phyloP scores from a whole-genome alignment of 768 basidiomycete species.

The Asterophora parasitica region DNA sequence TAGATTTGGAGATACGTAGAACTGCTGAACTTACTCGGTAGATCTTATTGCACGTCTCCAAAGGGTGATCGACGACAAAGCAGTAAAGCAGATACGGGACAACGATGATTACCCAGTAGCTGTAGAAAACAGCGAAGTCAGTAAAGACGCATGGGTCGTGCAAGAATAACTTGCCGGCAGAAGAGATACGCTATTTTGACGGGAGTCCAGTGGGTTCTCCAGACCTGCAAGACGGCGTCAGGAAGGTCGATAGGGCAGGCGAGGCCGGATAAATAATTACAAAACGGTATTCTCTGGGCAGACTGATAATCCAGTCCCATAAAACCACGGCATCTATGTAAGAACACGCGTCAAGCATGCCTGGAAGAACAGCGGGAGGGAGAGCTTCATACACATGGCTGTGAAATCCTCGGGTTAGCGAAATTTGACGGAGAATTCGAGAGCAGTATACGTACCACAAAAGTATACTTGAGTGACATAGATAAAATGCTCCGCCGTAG shows the following conservation, averaged over 20 bases:
- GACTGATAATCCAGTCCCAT: constrained; percentile 82
- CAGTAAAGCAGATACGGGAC: constrained; percentile 76
- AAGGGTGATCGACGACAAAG: constrained; percentile 66
- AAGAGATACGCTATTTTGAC: constrained; percentile 81
- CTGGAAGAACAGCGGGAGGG: constrained; percentile 20
- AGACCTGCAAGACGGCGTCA: constrained; percentile 44
- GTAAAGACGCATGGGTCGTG: constrained; percentile 9
- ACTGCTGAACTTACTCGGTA: constrained; percentile 46
- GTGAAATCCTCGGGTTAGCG: constrained; percentile 27
- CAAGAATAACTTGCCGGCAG: constrained; percentile 57
- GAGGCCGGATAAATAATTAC: constrained; percentile 34
- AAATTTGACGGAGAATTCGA: constrained; percentile 16
- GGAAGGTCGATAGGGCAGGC: constrained; percentile 18
- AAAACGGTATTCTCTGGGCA: constrained; percentile 74
- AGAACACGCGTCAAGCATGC: constrained; percentile 23
- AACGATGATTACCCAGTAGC: constrained; percentile 80
- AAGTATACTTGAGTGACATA: constrained; percentile 82
- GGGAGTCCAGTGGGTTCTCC: constrained; percentile 81
- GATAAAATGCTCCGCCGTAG: constrained; percentile 70
- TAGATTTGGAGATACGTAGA: no score
- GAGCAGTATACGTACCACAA: constrained; percentile 58
- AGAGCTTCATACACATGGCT: constrained; percentile 64
- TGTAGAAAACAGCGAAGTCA: constrained; percentile 22
- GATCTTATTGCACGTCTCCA: constrained; percentile 61
- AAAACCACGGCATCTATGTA: constrained; percentile 69